Conservation (phyloP, 768 basidiomycete species). For the Mycena vitilis region DNA sequence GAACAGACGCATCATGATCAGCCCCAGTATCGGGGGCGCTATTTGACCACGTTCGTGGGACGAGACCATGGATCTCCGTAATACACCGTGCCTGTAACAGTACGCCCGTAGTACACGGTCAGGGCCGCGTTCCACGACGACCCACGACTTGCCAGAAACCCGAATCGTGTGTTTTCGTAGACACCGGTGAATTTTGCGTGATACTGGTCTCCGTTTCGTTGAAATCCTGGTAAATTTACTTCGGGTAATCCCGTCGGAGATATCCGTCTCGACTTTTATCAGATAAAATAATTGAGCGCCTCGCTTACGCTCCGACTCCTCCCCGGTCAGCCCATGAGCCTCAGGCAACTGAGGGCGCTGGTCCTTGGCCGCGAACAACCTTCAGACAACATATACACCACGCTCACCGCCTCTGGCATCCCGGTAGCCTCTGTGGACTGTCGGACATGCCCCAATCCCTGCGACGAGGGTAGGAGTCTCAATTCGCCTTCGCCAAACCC, state of each 20-base stretch:
- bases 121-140: too few species aligned
- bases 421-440: slow-evolving; percentile 79
- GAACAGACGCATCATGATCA: too few species aligned
- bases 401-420: slow-evolving; percentile 67
- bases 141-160: too few species aligned
- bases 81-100: too few species aligned
- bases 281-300: slow-evolving; percentile 43
- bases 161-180: too few species aligned
- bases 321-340: slow-evolving; percentile 45
- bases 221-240: too few species aligned
- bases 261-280: slow-evolving; percentile 34
- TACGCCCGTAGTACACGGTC: too few species aligned
- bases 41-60: too few species aligned
- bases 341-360: slow-evolving; percentile 54
- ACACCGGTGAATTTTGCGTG: too few species aligned
- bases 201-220: too few species aligned
- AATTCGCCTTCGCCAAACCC: slow-evolving; percentile 46
- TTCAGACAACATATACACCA: slow-evolving; percentile 54
- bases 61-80: too few species aligned
- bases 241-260: neutral
- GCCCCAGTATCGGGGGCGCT: too few species aligned
- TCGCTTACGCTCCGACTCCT: slow-evolving; percentile 31
- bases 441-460: slow-evolving; percentile 80
- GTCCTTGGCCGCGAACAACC: slow-evolving; percentile 52
- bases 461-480: slow-evolving; percentile 67